A percentile compares a stretch with the other conserved stretches of the same genome.
Conservation (phyloP, 768 basidiomycete species). For the Clitopilus passeckerianus region DNA sequence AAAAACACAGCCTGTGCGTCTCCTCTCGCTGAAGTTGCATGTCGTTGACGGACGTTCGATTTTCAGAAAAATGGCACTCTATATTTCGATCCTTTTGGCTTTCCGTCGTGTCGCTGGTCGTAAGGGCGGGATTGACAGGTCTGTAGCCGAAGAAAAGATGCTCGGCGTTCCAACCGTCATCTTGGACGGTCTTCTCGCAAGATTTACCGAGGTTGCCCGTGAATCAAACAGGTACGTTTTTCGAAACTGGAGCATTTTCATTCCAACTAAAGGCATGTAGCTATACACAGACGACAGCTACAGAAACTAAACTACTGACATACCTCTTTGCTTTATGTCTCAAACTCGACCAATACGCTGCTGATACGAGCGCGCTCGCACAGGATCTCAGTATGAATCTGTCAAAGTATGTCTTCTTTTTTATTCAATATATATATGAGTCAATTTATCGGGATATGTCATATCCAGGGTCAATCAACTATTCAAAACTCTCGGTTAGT, state of each 20-base stretch:
- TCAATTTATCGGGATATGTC: background rate
- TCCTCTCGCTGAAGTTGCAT: constrained; percentile 19
- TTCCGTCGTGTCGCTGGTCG: constrained; percentile 46
- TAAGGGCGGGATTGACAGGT: constrained; percentile 38
- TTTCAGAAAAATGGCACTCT: constrained; percentile 67
- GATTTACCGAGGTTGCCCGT: constrained; percentile 76
- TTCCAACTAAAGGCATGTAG: constrained; percentile 16
- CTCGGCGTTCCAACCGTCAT: constrained; percentile 55
- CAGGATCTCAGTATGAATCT: constrained; percentile 66
- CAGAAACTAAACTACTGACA: constrained; percentile 66
- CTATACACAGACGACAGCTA: constrained; percentile 60
- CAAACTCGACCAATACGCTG: constrained; percentile 70
- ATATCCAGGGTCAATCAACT: constrained; percentile 46
- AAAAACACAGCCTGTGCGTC: constrained; percentile 57
- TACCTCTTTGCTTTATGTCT: constrained; percentile 82
- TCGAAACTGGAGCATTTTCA: background rate
- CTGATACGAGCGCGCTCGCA: constrained; percentile 64
- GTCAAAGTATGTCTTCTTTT: constrained; percentile 49
- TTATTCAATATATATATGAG: background rate
- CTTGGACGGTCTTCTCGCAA: constrained; percentile 66
- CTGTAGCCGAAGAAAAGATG: constrained; percentile 52
- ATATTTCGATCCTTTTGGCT: constrained; percentile 77
- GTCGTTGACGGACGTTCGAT: background rate
- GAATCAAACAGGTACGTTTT: constrained; percentile 57
- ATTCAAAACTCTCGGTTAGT: constrained; percentile 70